Conservation (phyloP, 176 grass and related monocot species). For the Puccinellia tenuiflora region DNA sequence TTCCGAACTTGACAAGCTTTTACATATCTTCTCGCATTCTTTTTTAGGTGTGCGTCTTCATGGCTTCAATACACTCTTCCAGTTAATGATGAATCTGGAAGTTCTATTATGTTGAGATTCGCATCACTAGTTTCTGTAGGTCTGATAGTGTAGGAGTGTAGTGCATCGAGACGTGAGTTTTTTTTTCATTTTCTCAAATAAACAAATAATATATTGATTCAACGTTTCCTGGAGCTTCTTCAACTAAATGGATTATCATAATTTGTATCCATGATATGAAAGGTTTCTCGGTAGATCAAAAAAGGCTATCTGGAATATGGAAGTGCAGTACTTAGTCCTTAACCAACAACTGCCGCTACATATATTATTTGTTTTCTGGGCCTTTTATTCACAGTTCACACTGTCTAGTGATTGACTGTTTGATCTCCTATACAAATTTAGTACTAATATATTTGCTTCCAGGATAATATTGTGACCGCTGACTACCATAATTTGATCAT, state of each 20-base stretch:
- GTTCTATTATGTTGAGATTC: neutral
- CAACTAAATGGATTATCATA: neutral
- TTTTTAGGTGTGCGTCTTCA: neutral
- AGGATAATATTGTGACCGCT: neutral
- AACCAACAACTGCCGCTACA: neutral
- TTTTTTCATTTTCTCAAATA: too few relatives aligned
- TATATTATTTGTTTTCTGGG: neutral
- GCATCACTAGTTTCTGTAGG: neutral
- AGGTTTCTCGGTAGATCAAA: neutral
- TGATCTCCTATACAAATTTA: neutral
- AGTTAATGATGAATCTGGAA: neutral
- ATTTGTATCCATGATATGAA: neutral
- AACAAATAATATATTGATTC: neutral
- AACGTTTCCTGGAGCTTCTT: neutral
- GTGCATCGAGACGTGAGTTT: too few relatives aligned
- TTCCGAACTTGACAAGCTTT: neutral
- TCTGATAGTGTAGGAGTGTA: neutral
- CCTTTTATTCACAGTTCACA: conserved; percentile 12
- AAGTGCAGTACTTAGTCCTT: neutral
- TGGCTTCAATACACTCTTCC: neutral
- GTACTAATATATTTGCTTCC: neutral
- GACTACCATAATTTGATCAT: neutral
- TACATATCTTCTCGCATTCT: neutral
- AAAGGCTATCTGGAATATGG: neutral
- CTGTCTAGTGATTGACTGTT: neutral